Conservation (phyloP, 805 yeast genomes). For the Yarrowia sp. region DNA sequence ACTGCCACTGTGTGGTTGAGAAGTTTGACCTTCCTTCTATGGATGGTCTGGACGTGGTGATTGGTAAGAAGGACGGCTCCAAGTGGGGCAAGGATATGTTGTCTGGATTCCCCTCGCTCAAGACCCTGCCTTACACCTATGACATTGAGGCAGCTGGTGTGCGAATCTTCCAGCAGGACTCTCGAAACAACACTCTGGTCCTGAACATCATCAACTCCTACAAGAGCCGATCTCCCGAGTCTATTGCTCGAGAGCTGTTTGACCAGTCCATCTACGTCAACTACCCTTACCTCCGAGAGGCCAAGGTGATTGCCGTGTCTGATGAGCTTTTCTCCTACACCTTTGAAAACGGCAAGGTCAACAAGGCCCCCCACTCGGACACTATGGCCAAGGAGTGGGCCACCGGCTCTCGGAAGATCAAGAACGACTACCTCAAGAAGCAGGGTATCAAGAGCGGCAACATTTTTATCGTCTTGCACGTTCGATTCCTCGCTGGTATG, state of each 20-base stretch:
- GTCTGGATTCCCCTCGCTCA: conserved; percentile 90
- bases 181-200: conserved; percentile 81
- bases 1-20: conserved; percentile 76
- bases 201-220: conserved; percentile 62
- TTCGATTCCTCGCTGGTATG: conserved; percentile 79
- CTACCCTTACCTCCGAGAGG: conserved; percentile 93
- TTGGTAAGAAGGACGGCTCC: conserved; percentile 71
- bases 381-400: conserved; percentile 59
- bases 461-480: conserved; percentile 67
- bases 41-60: conserved; percentile 49
- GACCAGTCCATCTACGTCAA: conserved; percentile 72
- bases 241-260: conserved; percentile 67
- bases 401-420: conserved; percentile 53
- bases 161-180: conserved; percentile 81
- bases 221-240: conserved; percentile 56
- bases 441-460: conserved; percentile 66
- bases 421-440: conserved; percentile 54
- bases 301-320: conserved; percentile 67
- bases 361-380: conserved; percentile 52
- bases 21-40: conserved; percentile 61
- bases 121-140: conserved; percentile 67
- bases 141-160: conserved; percentile 62
- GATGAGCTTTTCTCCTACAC: conserved; percentile 62
- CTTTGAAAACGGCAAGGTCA: conserved; percentile 44
- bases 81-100: conserved; percentile 70